phyloP scores from a whole-genome alignment of 2,329 filamentous ascomycete genomes.

The Phialophora chinensis region DNA sequence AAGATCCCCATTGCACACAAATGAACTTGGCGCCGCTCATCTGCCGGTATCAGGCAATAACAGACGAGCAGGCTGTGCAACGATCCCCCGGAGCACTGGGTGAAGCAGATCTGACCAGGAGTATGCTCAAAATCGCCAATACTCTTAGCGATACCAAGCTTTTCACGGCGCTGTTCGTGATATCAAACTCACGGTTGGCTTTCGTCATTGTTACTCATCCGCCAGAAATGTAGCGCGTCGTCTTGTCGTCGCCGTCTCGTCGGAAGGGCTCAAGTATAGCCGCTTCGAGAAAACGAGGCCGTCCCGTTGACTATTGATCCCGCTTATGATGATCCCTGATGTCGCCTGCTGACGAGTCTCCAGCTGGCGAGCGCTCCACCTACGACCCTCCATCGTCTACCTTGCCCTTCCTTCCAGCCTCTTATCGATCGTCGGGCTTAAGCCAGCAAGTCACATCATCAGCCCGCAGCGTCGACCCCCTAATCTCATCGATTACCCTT shows the following conservation, averaged over 20 bases:
- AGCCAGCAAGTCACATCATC: conserved; percentile 24
- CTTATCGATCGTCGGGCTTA: conserved; percentile 13
- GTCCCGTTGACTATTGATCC: neutral
- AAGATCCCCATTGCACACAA: neutral
- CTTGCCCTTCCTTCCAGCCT: conserved; percentile 7
- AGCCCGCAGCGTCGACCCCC: conserved; percentile 13
- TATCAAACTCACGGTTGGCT: neutral
- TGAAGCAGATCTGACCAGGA: neutral
- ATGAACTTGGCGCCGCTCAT: conserved; percentile 2
- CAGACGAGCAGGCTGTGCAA: neutral
- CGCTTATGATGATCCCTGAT: conserved; percentile 7
- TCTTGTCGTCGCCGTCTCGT: neutral
- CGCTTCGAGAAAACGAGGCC: neutral
- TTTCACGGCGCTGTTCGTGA: neutral
- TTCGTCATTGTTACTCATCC: neutral
- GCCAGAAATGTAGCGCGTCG: no score
- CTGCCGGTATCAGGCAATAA: neutral
- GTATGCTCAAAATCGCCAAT: neutral
- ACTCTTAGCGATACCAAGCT: conserved; percentile 5
- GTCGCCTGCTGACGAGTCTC: conserved; percentile 2
- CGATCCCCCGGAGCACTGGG: neutral
- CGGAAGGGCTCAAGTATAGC: neutral
- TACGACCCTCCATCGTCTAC: conserved; percentile 12
- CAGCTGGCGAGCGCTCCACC: conserved; percentile 9
- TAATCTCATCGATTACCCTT: conserved; percentile 21